These are phyloP conservation scores for Mycoemilia scoparia DNA, from an alignment of 192 early-diverging fungal genomes.

Conservation along the genomic window DNA sequence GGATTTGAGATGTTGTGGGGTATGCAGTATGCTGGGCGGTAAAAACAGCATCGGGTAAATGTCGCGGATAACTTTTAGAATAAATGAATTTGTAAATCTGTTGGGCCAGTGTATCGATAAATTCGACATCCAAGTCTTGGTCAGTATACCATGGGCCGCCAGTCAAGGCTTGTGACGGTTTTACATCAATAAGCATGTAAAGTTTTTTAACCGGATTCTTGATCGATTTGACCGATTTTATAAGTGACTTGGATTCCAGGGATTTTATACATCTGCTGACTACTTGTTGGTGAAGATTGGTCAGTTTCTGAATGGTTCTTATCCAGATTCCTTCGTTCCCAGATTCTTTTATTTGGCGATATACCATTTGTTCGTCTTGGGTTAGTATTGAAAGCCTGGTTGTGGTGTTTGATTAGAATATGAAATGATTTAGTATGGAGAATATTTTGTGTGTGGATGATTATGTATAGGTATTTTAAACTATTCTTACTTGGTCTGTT, in stretches of 20 bases:
- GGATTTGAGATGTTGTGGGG: constrained; percentile 50
- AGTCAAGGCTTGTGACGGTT: constrained; percentile 71
- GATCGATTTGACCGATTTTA: constrained; percentile 76
- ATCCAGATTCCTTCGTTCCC: constrained; percentile 72
- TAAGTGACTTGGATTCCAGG: constrained; percentile 62
- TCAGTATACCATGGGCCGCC: constrained; percentile 90
- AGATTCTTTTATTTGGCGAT: constrained; percentile 61
- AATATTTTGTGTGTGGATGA: no score
- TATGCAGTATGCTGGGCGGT: constrained; percentile 45
- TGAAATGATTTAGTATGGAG: no score
- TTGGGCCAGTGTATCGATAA: constrained; percentile 59
- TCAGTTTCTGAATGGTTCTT: constrained; percentile 58
- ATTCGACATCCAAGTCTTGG: constrained; percentile 76
- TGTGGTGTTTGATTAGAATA: no score
- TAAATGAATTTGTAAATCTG: constrained; percentile 60
- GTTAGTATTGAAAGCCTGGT: constrained; percentile 38
- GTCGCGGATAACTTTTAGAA: constrained; percentile 23
- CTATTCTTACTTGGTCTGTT: no score
- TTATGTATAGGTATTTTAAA: no score
- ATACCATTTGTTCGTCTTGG: constrained; percentile 59
- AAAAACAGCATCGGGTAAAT: constrained; percentile 34
- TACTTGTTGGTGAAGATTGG: constrained; percentile 54
- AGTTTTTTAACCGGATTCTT: constrained; percentile 79
- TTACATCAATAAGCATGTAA: constrained; percentile 73
- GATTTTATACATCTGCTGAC: constrained; percentile 58